Conservation (phyloP, 192 early-diverging fungal species). For the Coemansia sp. region DNA sequence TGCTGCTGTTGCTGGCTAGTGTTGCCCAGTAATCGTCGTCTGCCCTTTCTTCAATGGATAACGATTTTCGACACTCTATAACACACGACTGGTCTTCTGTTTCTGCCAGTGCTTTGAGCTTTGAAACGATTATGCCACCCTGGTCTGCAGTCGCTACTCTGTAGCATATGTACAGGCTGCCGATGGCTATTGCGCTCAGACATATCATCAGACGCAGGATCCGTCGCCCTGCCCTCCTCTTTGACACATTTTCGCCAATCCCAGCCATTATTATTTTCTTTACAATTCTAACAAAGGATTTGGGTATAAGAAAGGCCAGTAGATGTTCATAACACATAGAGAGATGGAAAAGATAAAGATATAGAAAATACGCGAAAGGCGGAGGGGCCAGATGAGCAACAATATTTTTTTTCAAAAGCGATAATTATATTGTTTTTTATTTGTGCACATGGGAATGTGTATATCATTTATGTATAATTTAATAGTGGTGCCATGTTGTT, state of each 20-base stretch:
- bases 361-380: neutral
- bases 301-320: neutral
- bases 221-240: neutral
- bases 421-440: no score
- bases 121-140: neutral
- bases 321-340: neutral
- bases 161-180: conserved; percentile 10
- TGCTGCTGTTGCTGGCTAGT: no score
- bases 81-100: neutral
- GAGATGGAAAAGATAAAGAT: neutral
- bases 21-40: neutral
- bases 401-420: no score
- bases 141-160: neutral
- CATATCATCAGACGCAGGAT: neutral
- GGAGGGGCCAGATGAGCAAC: no score
- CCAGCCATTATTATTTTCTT: neutral
- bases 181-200: neutral
- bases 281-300: neutral
- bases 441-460: no score
- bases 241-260: neutral
- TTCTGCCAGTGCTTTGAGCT: neutral
- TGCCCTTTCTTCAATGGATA: neutral
- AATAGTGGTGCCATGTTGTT: no score
- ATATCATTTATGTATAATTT: no score
- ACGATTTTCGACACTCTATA: conserved; percentile 8